Percentiles rank a stretch among this genome's conserved stretches.
Conservation (phyloP, 139 green algal species). For the Chlamydomonas applanata region DNA sequence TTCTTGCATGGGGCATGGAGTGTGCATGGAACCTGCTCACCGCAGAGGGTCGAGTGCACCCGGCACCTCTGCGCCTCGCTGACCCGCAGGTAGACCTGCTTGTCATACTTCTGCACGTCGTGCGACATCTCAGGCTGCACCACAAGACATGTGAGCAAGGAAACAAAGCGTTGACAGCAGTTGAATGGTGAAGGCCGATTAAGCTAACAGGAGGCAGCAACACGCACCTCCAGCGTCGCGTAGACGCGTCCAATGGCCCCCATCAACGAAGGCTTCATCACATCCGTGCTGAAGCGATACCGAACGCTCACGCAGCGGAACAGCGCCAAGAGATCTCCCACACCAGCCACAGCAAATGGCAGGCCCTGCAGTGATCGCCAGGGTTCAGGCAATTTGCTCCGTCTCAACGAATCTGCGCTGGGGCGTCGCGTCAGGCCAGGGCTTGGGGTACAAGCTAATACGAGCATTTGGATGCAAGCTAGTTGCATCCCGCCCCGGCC, state of each 20-base stretch:
- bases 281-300: constrained; percentile 78
- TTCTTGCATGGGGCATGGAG: too few relatives aligned
- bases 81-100: constrained; percentile 73
- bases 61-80: constrained; percentile 78
- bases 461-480: neutral
- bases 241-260: constrained; percentile 65
- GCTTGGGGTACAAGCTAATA: neutral
- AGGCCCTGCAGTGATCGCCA: constrained; percentile 53
- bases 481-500: neutral
- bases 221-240: constrained; percentile 5
- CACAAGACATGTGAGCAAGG: too few relatives aligned
- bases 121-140: constrained; percentile 75
- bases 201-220: neutral
- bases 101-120: constrained; percentile 80
- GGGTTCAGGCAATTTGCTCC: neutral
- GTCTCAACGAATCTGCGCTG: neutral
- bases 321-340: constrained; percentile 77
- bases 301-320: constrained; percentile 85
- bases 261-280: constrained; percentile 64
- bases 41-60: constrained; percentile 69
- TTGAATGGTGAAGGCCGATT: too few relatives aligned
- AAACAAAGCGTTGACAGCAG: too few relatives aligned
- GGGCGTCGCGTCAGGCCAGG: neutral
- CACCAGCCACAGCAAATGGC: constrained; percentile 73
- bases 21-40: constrained; percentile 49